A percentile compares a stretch with the other conserved stretches of the same genome.
These are phyloP conservation scores for Dissophora ornata DNA, from an alignment of 192 early-diverging fungal genomes.

Conservation along the genomic window DNA sequence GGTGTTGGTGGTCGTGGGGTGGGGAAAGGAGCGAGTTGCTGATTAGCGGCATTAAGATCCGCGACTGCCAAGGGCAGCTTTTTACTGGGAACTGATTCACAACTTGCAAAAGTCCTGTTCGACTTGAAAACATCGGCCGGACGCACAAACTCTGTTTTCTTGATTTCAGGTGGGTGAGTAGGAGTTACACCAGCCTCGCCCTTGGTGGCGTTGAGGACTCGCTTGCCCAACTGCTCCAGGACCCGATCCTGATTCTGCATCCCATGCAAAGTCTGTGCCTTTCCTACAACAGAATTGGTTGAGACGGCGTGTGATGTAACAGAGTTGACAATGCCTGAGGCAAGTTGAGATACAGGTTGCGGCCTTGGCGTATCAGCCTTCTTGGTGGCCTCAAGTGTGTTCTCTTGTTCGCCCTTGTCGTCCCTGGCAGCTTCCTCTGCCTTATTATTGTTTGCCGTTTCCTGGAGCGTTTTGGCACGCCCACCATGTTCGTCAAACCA, in stretches of 20 bases:
- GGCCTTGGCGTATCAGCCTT: not conserved
- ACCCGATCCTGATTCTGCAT: conserved; percentile 17
- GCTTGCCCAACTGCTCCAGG: conserved; percentile 35
- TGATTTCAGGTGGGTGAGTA: not conserved
- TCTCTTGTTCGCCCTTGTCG: not conserved
- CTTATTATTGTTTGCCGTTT: not conserved
- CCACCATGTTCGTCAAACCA: too few relatives aligned
- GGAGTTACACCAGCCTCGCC: conserved; percentile 8
- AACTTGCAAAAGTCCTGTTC: not conserved
- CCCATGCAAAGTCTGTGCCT: not conserved
- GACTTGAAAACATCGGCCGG: conserved; percentile 7
- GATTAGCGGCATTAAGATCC: too few relatives aligned
- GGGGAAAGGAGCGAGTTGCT: too few relatives aligned
- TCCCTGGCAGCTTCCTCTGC: not conserved
- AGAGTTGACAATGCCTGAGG: conserved; percentile 33
- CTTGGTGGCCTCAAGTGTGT: too few relatives aligned
- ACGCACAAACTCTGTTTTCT: conserved; percentile 21
- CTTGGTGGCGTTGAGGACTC: conserved; percentile 19
- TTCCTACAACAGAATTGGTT: conserved; percentile 14
- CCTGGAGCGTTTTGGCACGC: not conserved
- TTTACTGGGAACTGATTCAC: not conserved
- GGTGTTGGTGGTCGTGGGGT: too few relatives aligned
- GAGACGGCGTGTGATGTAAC: conserved; percentile 24
- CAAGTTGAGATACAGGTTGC: conserved; percentile 12
- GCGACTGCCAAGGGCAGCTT: not conserved